These are phyloP conservation scores for Serendipita vermifera DNA, from an alignment of 768 basidiomycete species.

Conservation along the genomic window DNA sequence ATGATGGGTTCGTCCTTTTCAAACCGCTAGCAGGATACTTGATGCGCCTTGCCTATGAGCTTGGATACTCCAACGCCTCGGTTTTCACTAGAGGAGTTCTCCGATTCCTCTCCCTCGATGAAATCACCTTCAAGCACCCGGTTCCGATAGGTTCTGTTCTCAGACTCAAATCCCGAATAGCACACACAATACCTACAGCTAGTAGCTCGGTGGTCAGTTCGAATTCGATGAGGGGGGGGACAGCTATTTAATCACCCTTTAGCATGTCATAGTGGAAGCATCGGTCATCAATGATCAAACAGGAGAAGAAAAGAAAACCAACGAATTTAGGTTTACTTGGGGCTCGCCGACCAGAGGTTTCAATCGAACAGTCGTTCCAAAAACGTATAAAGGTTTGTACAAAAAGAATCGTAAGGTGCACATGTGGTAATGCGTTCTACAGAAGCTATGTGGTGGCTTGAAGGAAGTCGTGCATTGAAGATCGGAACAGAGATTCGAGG, in stretches of 20 bases:
- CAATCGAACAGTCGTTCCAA: slow-evolving; percentile 43
- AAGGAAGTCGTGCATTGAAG: slow-evolving; percentile 59
- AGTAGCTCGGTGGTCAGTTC: background rate
- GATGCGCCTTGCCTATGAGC: slow-evolving; percentile 64
- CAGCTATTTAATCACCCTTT: slow-evolving; percentile 6
- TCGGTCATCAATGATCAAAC: slow-evolving; percentile 58
- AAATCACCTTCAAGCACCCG: slow-evolving; percentile 64
- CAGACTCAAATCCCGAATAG: slow-evolving; percentile 53
- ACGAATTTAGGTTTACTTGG: slow-evolving; percentile 70
- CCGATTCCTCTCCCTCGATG: slow-evolving; percentile 64
- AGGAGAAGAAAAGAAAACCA: slow-evolving; percentile 51
- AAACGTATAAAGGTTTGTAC: slow-evolving; percentile 65
- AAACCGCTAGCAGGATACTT: slow-evolving; percentile 28
- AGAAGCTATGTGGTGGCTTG: slow-evolving; percentile 81
- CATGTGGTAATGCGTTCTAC: slow-evolving; percentile 18
- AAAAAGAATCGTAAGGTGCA: slow-evolving; percentile 17
- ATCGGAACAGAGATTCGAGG: slow-evolving; percentile 53
- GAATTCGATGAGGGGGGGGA: background rate
- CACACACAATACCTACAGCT: slow-evolving; percentile 40
- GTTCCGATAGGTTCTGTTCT: slow-evolving; percentile 79
- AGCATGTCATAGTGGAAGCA: slow-evolving; percentile 63
- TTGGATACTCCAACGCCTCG: slow-evolving; percentile 58
- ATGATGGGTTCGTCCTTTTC: background rate
- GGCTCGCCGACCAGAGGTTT: slow-evolving; percentile 32
- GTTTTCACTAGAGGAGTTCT: slow-evolving; percentile 53